A percentile compares a stretch with the other conserved stretches of the same genome.
These are phyloP conservation scores for Fusarium sp. DNA, from an alignment of 2,329 filamentous ascomycete genomes.

Conservation along the genomic window DNA sequence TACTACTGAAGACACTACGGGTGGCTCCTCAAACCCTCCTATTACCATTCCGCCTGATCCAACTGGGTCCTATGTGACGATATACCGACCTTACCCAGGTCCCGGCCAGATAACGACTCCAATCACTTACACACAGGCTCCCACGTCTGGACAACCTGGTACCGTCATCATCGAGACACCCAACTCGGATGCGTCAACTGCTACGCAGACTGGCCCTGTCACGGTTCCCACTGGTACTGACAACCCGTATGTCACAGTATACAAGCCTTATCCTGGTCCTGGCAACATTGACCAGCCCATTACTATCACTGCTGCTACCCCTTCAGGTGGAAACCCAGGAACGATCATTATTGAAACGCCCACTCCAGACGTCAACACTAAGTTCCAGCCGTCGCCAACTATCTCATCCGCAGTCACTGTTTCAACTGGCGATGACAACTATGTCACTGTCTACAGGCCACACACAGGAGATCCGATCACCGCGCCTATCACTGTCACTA, in stretches of 20 bases:
- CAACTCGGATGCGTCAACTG: constrained; percentile 26
- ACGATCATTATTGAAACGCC: constrained; percentile 41
- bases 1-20: not conserved
- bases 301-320: constrained; percentile 33
- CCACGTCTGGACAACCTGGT: constrained; percentile 29
- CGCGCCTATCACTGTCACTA: constrained; percentile 38
- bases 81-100: constrained; percentile 34
- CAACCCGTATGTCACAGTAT: constrained; percentile 37
- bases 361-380: constrained; percentile 28
- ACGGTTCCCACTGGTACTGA: constrained; percentile 27
- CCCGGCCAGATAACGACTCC: constrained; percentile 29
- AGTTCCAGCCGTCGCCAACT: constrained; percentile 24
- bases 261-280: constrained; percentile 35
- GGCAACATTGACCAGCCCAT: constrained; percentile 36
- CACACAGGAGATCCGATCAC: constrained; percentile 33
- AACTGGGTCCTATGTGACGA: constrained; percentile 34
- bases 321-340: constrained; percentile 28
- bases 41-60: constrained; percentile 32
- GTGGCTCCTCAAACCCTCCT: constrained; percentile 3
- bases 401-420: constrained; percentile 17
- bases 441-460: constrained; percentile 36
- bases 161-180: constrained; percentile 40
- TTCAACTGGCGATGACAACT: constrained; percentile 8
- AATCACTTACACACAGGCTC: constrained; percentile 31
- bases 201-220: constrained; percentile 24